Evolutionary conservation across 345 rosid genomes (phyloP).

Genomic region (Eucalyptus coolabah): DNA sequence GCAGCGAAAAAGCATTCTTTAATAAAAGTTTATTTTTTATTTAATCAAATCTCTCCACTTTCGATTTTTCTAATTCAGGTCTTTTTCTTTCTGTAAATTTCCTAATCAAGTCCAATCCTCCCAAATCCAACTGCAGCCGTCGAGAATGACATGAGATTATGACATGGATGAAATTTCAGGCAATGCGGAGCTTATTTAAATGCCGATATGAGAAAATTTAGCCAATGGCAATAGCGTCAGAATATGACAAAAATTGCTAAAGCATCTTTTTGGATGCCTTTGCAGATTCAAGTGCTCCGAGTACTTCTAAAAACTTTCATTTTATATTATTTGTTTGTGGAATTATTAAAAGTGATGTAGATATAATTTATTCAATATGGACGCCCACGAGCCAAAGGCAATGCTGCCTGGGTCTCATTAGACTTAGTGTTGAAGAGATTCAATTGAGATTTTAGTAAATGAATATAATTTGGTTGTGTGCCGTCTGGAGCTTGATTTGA

Average conservation of each 20-base stretch:
- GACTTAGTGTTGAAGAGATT: accelerated
- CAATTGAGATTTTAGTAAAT: neutral
- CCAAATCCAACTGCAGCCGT: neutral
- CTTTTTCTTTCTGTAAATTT: neutral
- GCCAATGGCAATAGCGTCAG: accelerated
- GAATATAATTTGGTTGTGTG: neutral
- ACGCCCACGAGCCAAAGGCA: neutral
- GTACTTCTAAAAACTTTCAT: neutral
- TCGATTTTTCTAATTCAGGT: neutral
- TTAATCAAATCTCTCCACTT: neutral
- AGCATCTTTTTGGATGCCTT: neutral
- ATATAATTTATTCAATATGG: neutral
- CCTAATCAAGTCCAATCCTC: neutral
- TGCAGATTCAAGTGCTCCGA: neutral
- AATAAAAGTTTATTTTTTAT: neutral
- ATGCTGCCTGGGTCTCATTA: accelerated
- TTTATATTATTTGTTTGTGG: neutral
- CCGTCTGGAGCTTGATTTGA: neutral
- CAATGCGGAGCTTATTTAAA: neutral
- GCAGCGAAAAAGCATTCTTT: neutral
- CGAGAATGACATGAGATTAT: neutral
- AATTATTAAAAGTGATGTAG: neutral
- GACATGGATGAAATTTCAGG: neutral
- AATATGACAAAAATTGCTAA: neutral
- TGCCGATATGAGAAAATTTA: neutral